Conservation (phyloP, 495 filamentous ascomycete species). For the Amphirosellinia nigrospora region DNA sequence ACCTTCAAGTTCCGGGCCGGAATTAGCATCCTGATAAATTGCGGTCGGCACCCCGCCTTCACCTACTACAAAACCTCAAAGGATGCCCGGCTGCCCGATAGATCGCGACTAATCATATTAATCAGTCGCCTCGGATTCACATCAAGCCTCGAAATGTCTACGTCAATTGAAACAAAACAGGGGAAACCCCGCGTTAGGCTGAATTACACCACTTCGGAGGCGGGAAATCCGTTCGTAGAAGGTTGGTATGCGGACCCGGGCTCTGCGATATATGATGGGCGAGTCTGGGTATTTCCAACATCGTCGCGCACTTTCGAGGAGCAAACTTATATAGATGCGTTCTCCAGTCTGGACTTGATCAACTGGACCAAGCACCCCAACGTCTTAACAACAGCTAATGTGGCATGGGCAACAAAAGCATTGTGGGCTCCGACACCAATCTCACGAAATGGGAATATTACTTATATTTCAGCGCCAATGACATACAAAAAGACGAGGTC, state of each 20-base stretch:
- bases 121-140: no score
- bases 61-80: not conserved
- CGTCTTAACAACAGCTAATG: constrained; percentile 45
- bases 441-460: constrained; percentile 54
- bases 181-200: not conserved
- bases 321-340: constrained; percentile 55
- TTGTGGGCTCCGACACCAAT: constrained; percentile 58
- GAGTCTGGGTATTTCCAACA: constrained; percentile 58
- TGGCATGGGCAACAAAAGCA: constrained; percentile 53
- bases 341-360: constrained; percentile 49
- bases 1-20: not conserved
- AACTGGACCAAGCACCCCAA: constrained; percentile 51
- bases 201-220: constrained; percentile 35
- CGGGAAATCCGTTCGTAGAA: constrained; percentile 49
- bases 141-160: not conserved
- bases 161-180: not conserved
- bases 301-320: constrained; percentile 50
- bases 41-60: not conserved
- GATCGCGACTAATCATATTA: not conserved
- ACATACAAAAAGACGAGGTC: constrained; percentile 34
- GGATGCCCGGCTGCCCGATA: not conserved
- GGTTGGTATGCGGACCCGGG: constrained; percentile 60
- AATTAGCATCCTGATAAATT: constrained; percentile 7
- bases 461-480: constrained; percentile 55
- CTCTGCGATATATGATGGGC: constrained; percentile 54